Percentiles rank a stretch among this genome's conserved stretches.
These are phyloP conservation scores for Globisporangium carolinianum DNA, from an alignment of 352 stramenopile genomes.

Conservation along the genomic window DNA sequence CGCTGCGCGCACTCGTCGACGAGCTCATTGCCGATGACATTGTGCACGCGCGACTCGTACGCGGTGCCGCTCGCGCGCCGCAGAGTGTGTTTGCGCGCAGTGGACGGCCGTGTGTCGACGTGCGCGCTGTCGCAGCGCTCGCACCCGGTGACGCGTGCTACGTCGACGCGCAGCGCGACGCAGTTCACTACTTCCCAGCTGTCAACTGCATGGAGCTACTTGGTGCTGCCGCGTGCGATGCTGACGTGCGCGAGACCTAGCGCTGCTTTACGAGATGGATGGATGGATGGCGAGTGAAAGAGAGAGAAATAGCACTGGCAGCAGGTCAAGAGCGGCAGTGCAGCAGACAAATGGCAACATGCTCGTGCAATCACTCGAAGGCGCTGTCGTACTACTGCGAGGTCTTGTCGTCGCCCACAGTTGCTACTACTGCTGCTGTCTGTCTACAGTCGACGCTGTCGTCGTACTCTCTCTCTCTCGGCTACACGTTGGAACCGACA, in stretches of 20 bases:
- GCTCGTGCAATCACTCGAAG: background rate
- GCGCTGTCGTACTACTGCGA: no score
- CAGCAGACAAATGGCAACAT: background rate
- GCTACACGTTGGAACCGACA: no score
- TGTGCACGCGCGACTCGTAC: constrained; percentile 44
- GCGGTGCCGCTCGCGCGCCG: constrained; percentile 9
- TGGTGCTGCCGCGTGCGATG: constrained; percentile 47
- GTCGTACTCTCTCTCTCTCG: no score
- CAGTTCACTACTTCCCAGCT: constrained; percentile 66
- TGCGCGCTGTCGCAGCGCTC: constrained; percentile 15
- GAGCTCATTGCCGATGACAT: constrained; percentile 56
- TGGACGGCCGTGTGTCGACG: constrained; percentile 6
- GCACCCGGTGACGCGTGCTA: constrained; percentile 38
- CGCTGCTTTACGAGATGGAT: background rate
- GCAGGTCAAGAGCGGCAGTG: background rate
- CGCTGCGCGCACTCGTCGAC: constrained; percentile 57
- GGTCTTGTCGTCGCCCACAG: no score
- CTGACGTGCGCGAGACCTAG: constrained; percentile 19
- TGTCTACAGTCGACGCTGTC: no score
- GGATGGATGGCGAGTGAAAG: background rate
- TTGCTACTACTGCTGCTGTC: no score
- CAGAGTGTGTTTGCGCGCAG: constrained; percentile 23
- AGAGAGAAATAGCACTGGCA: background rate
- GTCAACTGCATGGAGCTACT: constrained; percentile 77
- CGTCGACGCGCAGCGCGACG: constrained; percentile 38